These are phyloP conservation scores for Sutorius australiensis DNA, from an alignment of 768 basidiomycete genomes.

Conservation along the genomic window DNA sequence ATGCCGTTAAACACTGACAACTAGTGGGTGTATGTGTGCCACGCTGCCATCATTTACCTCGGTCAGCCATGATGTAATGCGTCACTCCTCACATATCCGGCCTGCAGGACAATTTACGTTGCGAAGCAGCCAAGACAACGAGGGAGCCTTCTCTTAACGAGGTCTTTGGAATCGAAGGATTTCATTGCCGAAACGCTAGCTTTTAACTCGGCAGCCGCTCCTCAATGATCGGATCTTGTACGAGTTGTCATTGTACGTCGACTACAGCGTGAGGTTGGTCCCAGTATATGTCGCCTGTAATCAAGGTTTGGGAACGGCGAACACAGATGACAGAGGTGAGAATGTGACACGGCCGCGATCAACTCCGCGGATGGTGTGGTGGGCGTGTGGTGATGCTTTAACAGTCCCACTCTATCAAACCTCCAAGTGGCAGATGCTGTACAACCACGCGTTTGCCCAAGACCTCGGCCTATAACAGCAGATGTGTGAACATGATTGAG, in stretches of 20 bases:
- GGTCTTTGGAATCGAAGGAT: neutral
- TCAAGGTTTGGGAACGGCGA: constrained; percentile 9
- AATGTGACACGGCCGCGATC: constrained; percentile 3
- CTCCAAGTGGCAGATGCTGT: constrained; percentile 87
- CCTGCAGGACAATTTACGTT: constrained; percentile 6
- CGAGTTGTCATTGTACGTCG: neutral
- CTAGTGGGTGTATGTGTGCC: neutral
- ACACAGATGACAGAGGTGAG: constrained; percentile 10
- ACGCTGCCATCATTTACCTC: constrained; percentile 3
- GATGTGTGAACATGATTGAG: constrained; percentile 2
- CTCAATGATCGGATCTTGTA: neutral
- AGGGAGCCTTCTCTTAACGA: neutral
- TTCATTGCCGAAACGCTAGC: neutral
- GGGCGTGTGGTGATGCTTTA: constrained; percentile 7
- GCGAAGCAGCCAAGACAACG: constrained; percentile 13
- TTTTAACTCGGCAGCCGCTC: neutral
- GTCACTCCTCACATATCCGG: constrained; percentile 1
- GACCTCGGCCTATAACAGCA: constrained; percentile 67
- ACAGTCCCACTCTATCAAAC: constrained; percentile 65
- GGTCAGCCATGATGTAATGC: neutral
- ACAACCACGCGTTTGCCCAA: constrained; percentile 94
- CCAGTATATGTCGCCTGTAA: neutral
- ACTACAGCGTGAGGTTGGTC: neutral
- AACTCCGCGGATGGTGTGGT: constrained; percentile 19
- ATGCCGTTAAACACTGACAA: constrained; percentile 12